phyloP scores from a whole-genome alignment of 2,329 filamentous ascomycete genomes.

The Monosporascus sp. region DNA sequence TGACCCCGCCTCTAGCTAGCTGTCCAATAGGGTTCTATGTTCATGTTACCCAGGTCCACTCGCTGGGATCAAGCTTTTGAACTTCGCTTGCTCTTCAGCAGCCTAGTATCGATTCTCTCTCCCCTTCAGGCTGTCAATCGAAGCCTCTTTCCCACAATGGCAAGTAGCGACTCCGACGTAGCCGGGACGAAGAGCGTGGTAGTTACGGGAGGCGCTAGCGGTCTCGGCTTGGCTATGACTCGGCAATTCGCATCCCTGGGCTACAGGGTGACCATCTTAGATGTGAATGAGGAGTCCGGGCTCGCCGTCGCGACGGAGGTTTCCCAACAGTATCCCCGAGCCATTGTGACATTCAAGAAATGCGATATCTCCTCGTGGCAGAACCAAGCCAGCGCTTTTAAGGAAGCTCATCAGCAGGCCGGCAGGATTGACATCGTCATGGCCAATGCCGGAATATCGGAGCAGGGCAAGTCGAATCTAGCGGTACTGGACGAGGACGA shows the following conservation, averaged over 20 bases:
- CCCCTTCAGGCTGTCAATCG: too few relatives aligned
- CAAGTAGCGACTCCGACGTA: constrained; percentile 3
- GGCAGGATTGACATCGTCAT: constrained; percentile 41
- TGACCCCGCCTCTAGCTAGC: too few relatives aligned
- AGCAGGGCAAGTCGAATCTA: constrained; percentile 29
- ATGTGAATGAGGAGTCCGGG: constrained; percentile 25
- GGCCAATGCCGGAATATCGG: constrained; percentile 45
- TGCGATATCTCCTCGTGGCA: constrained; percentile 35
- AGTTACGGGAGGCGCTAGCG: constrained; percentile 32
- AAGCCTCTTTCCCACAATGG: neutral
- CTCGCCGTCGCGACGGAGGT: constrained; percentile 18
- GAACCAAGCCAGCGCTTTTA: constrained; percentile 29
- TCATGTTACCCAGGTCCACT: too few relatives aligned
- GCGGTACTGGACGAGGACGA: constrained; percentile 17
- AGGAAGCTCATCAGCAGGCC: constrained; percentile 23
- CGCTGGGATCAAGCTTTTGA: too few relatives aligned
- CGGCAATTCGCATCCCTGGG: constrained; percentile 29
- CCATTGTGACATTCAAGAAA: constrained; percentile 23
- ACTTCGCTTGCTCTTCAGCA: too few relatives aligned
- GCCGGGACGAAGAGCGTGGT: constrained; percentile 20
- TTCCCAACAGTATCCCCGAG: constrained; percentile 18
- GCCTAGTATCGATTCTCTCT: too few relatives aligned
- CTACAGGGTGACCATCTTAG: constrained; percentile 28
- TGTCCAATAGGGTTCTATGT: too few relatives aligned
- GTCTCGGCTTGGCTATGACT: constrained; percentile 30